Evolutionary conservation across 371 early-diverging fungal species (phyloP), one percentile per base, ranked within the genome.

Genomic region (Blastocladiella emersonii): DNA sequence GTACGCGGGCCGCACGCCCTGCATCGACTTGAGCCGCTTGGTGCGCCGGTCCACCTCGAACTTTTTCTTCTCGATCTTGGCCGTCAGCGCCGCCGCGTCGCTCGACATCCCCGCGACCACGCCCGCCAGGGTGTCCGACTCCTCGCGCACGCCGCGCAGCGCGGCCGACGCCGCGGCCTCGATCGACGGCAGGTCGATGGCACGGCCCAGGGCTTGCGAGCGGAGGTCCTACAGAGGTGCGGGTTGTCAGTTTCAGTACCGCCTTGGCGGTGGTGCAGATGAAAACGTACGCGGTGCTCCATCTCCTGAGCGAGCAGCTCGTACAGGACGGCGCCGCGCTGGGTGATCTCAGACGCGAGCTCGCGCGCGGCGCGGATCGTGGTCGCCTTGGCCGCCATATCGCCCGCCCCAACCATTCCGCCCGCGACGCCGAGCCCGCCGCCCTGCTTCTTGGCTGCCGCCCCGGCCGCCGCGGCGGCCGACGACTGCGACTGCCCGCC

Each of bases 1-100:
- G 63, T 74, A 79, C 15, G 79, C 76, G 6, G 79, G 79, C 75
- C 78, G 35, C 25, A 79, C 79, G 27, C 79, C 69, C 64, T 76
- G 71, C 41, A 79, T 57, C 43, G 70, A 69, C 66, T 70, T 70
- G 59, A 79, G 62, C 35, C 79, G 41, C 66, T 76, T 76, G 55
- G 74, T 71, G 3, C 72, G 73, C 5, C 79, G 69, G 30, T 79
- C 77, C 21, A 74, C 66, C 64, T 79, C 79, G 4, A 32, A 56
- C 63, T 67, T 69, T 62, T 70, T 70, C 68, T 77, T 76, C 48
- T 77, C 75, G 51, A 79, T 77, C 61, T 79, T 79, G 60, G 74
- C 70, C 19, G 69, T 36, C 23, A 79, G 62, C 56, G 73, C 73
- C n/a, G 66, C 48, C 57, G 76, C 76, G 51, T 79, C 79, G 13